Base-by-base conservation (phyloP, 2,329 filamentous ascomycete species). In the Corinectria fuckeliana region DNA sequence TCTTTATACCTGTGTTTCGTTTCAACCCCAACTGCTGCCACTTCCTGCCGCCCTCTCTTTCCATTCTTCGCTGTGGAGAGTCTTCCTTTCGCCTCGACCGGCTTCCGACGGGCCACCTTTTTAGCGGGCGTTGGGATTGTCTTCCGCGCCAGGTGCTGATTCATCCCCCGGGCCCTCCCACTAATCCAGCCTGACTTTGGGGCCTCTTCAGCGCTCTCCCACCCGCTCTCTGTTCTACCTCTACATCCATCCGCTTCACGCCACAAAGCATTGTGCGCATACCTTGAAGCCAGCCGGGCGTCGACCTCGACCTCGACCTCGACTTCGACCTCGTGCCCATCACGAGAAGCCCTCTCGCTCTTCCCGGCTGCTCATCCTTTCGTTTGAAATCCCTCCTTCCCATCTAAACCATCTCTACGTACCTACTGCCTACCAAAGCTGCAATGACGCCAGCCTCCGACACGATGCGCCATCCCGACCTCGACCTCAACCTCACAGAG, bases 391-490 rank as follows among this genome's bases (percentile, higher is more conserved):
- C 58, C 18, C 58, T 36, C 47, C 16, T 25, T 21, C n/a, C 20
- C 56, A 42, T 58, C 26, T 14, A 28, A n/a, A 36, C 16, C 54
- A 25, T 41, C 21, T 38, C 36, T n/a, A n/a, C n/a, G n/a, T n/a
- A n/a, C n/a, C n/a, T n/a, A n/a, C n/a, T n/a, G n/a, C n/a, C n/a
- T 44, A 30, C 39, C 20, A 44, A 68, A 68, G 65, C 48, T 59
- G 36, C 61, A 67, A 36, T 58, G 28, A 54, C 68, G n/a, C 41
- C 67, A 58, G 58, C 55, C 47, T n/a, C 63, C 48, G 60, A 67
- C 60, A 77, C 64, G 54, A 81, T 82, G 80, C 78, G 75, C 70
- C 78, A 77, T 63, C 72, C 71, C 53, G 80, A 79, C 23, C 57
- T 72, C 58, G 76, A 81, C 65, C 61, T 80, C 50, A 73, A 81